Percentiles rank a stretch among this genome's conserved stretches.
These are phyloP conservation scores for Pleurotus cornucopiae DNA, from an alignment of 768 basidiomycete genomes.

Conservation along the genomic window DNA sequence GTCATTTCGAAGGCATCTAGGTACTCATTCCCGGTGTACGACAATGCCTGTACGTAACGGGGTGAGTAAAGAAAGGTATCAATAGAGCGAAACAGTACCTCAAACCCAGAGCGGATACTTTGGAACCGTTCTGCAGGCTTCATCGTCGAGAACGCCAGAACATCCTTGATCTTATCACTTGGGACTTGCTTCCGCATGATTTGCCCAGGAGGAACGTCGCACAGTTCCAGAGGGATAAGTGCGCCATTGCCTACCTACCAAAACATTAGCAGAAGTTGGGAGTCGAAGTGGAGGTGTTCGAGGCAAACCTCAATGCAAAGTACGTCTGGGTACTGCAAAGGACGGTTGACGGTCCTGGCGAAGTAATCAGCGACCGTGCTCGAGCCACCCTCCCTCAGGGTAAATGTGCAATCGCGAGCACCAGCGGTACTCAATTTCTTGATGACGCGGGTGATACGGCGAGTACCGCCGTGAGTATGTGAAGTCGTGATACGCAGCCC, in stretches of 20 bases:
- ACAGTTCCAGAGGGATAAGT: conserved; percentile 64
- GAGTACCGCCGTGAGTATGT: conserved; percentile 8
- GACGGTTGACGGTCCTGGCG: conserved; percentile 14
- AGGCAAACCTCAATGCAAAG: conserved; percentile 52
- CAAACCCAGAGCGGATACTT: conserved; percentile 50
- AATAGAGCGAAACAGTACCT: conserved; percentile 28
- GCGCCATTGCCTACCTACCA: conserved; percentile 57
- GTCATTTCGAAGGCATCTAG: conserved; percentile 3
- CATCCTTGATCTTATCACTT: conserved; percentile 55
- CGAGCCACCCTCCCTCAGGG: conserved; percentile 37
- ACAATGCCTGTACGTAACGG: neutral
- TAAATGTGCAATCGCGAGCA: conserved; percentile 46
- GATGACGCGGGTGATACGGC: conserved; percentile 40
- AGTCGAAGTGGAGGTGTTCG: neutral
- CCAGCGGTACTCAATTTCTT: conserved; percentile 48
- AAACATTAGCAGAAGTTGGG: neutral
- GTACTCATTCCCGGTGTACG: conserved; percentile 1
- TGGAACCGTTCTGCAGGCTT: conserved; percentile 52
- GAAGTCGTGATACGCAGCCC: conserved; percentile 27
- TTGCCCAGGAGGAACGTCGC: conserved; percentile 59
- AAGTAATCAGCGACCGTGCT: conserved; percentile 41
- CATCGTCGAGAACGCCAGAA: conserved; percentile 67
- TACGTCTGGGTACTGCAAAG: conserved; percentile 43
- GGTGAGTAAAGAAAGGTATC: neutral
- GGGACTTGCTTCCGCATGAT: conserved; percentile 72